These are phyloP conservation scores for Mytilinidion resinicola DNA, from an alignment of 495 filamentous ascomycete species.

Conservation along the genomic window DNA sequence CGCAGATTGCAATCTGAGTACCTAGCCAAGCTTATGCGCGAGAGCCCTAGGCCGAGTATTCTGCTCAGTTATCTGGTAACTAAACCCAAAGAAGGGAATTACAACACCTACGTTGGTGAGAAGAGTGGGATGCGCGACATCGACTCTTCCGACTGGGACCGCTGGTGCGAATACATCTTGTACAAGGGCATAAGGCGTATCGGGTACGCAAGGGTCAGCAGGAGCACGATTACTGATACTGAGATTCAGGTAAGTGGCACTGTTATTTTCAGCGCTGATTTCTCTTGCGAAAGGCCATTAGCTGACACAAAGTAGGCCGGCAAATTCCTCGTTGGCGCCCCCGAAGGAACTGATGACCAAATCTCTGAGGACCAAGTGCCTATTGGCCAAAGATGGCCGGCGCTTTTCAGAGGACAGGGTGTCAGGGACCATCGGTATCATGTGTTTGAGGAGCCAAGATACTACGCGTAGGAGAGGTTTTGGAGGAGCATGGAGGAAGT, in stretches of 20 bases:
- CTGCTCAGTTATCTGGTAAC: constrained; percentile 90
- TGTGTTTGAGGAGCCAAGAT: constrained; percentile 91
- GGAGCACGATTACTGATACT: constrained; percentile 92
- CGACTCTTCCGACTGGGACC: constrained; percentile 86
- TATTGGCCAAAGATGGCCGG: constrained; percentile 75
- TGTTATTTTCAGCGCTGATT: no score
- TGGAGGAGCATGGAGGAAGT: background rate
- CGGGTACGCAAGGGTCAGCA: constrained; percentile 83
- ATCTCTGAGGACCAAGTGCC: constrained; percentile 64
- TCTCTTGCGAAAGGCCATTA: background rate
- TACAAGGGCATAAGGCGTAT: constrained; percentile 83
- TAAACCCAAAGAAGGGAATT: constrained; percentile 85
- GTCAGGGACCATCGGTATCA: constrained; percentile 89
- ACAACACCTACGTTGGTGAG: constrained; percentile 91
- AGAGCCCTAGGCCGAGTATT: constrained; percentile 71
- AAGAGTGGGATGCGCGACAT: constrained; percentile 90
- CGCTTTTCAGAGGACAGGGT: constrained; percentile 76
- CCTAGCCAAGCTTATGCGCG: constrained; percentile 81
- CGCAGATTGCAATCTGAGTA: constrained; percentile 83
- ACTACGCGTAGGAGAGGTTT: no score
- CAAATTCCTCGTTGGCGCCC: constrained; percentile 82
- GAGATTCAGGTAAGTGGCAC: constrained; percentile 70
- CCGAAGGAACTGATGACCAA: constrained; percentile 54
- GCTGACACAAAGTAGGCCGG: constrained; percentile 54
- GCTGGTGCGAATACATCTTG: constrained; percentile 99